phyloP scores from a whole-genome alignment of 768 basidiomycete genomes.

The Postia placenta region DNA sequence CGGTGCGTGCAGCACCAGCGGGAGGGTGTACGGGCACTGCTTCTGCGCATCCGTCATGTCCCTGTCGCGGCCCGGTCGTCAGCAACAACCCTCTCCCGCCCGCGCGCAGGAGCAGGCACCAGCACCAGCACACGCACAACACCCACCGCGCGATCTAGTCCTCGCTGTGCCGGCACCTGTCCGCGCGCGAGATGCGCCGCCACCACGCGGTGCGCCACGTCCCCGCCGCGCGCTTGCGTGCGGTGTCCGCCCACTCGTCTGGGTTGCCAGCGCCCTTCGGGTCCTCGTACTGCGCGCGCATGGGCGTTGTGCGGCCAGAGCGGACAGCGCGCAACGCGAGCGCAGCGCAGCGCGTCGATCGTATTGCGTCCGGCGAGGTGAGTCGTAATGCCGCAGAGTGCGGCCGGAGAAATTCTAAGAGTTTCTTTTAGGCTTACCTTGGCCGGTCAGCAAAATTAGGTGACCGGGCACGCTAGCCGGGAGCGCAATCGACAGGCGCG shows the following conservation, averaged over 20 bases:
- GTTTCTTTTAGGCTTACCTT: too few relatives aligned
- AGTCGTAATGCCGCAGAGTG: too few relatives aligned
- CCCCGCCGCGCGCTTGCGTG: slow-evolving; percentile 21
- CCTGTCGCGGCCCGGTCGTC: slow-evolving; percentile 18
- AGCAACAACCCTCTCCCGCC: neutral
- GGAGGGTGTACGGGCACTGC: slow-evolving; percentile 66
- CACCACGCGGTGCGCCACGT: slow-evolving; percentile 28
- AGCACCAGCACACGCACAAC: slow-evolving; percentile 28
- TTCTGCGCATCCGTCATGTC: slow-evolving; percentile 58
- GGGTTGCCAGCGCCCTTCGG: slow-evolving; percentile 27
- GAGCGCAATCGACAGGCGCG: too few relatives aligned
- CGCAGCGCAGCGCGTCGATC: too few relatives aligned
- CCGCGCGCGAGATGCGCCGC: slow-evolving; percentile 21
- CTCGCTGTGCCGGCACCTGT: slow-evolving; percentile 24
- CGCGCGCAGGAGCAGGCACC: too few relatives aligned
- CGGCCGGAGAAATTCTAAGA: too few relatives aligned
- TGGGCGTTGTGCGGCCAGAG: too few relatives aligned
- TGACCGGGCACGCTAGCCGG: too few relatives aligned
- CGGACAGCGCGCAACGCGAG: too few relatives aligned
- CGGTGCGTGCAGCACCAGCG: slow-evolving; percentile 70
- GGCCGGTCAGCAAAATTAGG: too few relatives aligned
- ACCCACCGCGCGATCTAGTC: slow-evolving; percentile 71
- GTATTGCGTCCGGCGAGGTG: too few relatives aligned
- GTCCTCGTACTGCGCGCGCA: slow-evolving; percentile 19
- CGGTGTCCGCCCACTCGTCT: slow-evolving; percentile 34